Percentiles rank a stretch among this genome's conserved stretches.
These are phyloP conservation scores for Aspergillus nomiae DNA, from an alignment of 2,329 filamentous ascomycete genomes.

Conservation along the genomic window DNA sequence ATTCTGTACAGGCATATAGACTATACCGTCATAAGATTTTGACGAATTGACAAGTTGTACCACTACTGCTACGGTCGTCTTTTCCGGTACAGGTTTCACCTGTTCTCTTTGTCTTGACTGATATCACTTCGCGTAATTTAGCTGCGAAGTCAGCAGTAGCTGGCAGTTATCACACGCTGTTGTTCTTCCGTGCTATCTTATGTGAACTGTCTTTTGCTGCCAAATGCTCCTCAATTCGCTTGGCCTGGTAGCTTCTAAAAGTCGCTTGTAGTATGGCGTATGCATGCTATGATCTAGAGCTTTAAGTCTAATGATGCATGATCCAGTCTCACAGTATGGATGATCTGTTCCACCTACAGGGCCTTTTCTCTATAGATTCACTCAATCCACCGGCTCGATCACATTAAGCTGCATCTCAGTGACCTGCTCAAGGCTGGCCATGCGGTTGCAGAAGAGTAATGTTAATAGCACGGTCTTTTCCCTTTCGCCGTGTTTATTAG, in stretches of 20 bases:
- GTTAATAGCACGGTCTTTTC: not conserved
- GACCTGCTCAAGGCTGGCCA: not conserved
- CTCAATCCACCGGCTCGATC: not conserved
- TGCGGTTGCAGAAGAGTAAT: not conserved
- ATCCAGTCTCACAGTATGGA: not conserved
- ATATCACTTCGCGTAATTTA: not conserved
- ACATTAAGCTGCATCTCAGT: not conserved
- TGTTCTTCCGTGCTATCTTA: not conserved
- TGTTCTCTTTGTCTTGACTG: not conserved
- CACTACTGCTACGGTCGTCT: slow-evolving; percentile 25
- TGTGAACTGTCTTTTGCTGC: not conserved
- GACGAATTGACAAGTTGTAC: slow-evolving; percentile 44
- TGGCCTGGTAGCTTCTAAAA: not conserved
- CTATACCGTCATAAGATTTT: slow-evolving; percentile 34
- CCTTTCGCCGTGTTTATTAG: not conserved
- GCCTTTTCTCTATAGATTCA: not conserved
- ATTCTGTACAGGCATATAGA: slow-evolving; percentile 46
- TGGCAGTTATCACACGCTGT: not conserved
- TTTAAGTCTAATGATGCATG: not conserved
- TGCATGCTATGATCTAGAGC: not conserved
- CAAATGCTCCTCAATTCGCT: not conserved
- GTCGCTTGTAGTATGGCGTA: not conserved
- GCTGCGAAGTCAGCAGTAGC: not conserved
- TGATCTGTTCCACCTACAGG: not conserved
- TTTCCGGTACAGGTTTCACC: not conserved